Conservation (phyloP, 331 rosid species). For the Rhamnella rubrinervis region DNA sequence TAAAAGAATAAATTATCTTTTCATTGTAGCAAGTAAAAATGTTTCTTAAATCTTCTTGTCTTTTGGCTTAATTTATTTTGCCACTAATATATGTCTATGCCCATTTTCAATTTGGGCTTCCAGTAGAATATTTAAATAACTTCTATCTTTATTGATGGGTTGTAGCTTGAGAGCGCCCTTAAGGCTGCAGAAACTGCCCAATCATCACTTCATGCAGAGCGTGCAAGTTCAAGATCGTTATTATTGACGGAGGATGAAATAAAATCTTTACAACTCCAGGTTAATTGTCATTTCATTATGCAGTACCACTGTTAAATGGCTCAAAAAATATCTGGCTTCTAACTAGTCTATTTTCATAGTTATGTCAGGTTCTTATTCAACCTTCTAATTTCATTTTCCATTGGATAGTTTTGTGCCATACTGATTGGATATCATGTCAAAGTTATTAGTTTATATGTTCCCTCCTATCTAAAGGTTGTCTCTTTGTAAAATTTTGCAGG, state of each 20-base stretch:
- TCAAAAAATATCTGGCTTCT: background rate
- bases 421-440: background rate
- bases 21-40: too few relatives aligned
- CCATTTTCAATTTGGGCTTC: background rate
- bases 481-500: slow-evolving; percentile 45
- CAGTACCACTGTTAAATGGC: background rate
- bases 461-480: background rate
- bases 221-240: slow-evolving; percentile 64
- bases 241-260: slow-evolving; percentile 86
- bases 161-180: slow-evolving; percentile 80
- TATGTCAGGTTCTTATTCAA: background rate
- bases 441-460: background rate
- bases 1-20: too few relatives aligned
- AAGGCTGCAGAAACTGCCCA: slow-evolving; percentile 80
- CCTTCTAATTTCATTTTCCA: background rate
- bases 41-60: background rate
- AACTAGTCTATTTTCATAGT: background rate
- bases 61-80: background rate
- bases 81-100: background rate
- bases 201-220: slow-evolving; percentile 69
- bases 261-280: slow-evolving; percentile 92
- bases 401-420: background rate
- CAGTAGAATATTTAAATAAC: slow-evolving; percentile 7
- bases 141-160: slow-evolving; percentile 6
- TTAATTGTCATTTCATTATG: slow-evolving; percentile 23